Base-by-base conservation (phyloP, 306 rosid genomes). In the Medicago arabica region DNA sequence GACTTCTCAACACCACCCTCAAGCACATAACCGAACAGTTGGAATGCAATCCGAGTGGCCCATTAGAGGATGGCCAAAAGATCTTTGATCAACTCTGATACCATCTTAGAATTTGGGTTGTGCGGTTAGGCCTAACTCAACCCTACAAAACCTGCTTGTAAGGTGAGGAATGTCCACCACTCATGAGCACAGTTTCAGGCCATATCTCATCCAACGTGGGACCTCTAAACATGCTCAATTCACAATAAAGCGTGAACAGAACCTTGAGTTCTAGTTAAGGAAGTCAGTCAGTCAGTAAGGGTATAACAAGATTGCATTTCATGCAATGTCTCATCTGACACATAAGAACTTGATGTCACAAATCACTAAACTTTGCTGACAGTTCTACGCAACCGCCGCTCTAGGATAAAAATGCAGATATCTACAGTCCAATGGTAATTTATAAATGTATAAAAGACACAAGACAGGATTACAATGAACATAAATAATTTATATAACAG, bases 301-400 rank as follows among this genome's bases (percentile, higher is more conserved):
- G 66, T 51, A 53, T 19, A 9, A 75, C 61, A 40, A 25, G 21
- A 76, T 54, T 43, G 36, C 40, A 67, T 67, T 67, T 43, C 36
- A 25, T 23, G 59, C 67, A 41, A 25, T 40, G 60, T 16, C 50
- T 67, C 47, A 43, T 67, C 16, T 12, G 66, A 67, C 47, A 15
- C 62, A 77, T 31, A 67, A n/a, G 69, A 55, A 57, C 51, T 77
- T 68, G 68, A 77, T 23, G 50, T 17, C 19, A 12, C 59, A 57
- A 19, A 14, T 19, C 21, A 16, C 28, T 55, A 72, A 8, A 10
- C 47, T 40, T 54, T 1, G 67, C 50, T 43, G 69, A 28, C 50
- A 57, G 36, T 67, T 67, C 69, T 41, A 66, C 39, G 31, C 23
- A 31, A 25, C 16, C 43, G 18, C 25, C 50, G 9, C 62, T 28